A percentile compares a stretch with the other conserved stretches of the same genome.
Conservation (phyloP, 179 eudicot genomes). For the Spergularia azorica region DNA sequence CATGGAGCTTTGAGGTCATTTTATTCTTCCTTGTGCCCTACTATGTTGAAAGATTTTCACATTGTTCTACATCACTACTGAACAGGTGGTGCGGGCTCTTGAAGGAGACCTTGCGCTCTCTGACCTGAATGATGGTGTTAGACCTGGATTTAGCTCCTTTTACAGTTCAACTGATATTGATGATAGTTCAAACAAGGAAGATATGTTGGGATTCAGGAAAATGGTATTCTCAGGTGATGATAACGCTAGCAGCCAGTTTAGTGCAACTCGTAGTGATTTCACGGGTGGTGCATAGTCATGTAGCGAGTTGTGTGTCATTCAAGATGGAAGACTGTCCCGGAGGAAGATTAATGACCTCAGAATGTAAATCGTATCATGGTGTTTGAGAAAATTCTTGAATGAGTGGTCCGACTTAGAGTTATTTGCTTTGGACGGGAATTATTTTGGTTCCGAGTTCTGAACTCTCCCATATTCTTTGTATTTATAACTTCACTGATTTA, state of each 20-base stretch:
- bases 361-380: neutral
- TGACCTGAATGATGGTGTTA: conserved; percentile 69
- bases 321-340: neutral
- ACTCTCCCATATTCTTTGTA: neutral
- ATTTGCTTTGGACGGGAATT: neutral
- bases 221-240: conserved; percentile 56
- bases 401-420: conserved; percentile 7
- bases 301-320: neutral
- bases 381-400: neutral
- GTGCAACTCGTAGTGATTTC: conserved; percentile 55
- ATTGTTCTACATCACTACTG: conserved; percentile 10
- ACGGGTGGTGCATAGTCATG: conserved; percentile 24
- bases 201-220: conserved; percentile 62
- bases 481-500: conserved; percentile 9
- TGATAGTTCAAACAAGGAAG: conserved; percentile 56
- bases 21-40: neutral
- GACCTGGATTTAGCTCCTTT: conserved; percentile 66
- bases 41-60: conserved; percentile 1
- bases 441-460: neutral
- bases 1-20: neutral
- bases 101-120: conserved; percentile 75
- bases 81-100: conserved; percentile 79
- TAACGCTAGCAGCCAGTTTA: conserved; percentile 47
- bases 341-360: neutral
- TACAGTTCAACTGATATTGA: conserved; percentile 63